Percentiles rank a stretch among this genome's conserved stretches.
phyloP scores from a whole-genome alignment of 106 monocot genomes.

The Dioscorea zingiberensis region DNA sequence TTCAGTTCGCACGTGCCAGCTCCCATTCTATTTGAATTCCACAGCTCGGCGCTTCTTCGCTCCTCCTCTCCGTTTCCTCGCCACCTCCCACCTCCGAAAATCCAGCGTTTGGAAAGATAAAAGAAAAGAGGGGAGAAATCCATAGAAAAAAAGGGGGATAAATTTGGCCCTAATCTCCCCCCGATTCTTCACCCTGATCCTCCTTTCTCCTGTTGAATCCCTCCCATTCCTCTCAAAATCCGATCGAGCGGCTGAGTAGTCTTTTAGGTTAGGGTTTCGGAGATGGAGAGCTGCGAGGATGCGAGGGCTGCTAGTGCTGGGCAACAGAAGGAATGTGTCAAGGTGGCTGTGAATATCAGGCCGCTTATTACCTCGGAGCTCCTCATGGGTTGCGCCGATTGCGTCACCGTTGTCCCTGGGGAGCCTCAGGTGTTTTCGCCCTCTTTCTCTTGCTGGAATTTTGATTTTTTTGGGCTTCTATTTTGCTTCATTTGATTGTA shows the following conservation, averaged over 20 bases:
- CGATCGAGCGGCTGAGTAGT: too few species aligned
- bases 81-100: background rate
- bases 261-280: background rate
- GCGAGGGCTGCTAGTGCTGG: conserved; percentile 1
- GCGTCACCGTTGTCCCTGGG: conserved; percentile 64
- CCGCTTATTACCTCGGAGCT: conserved; percentile 78
- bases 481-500: too few species aligned
- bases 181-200: too few species aligned
- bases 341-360: conserved; percentile 86
- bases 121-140: too few species aligned
- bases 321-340: conserved; percentile 61
- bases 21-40: background rate
- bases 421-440: conserved; percentile 73
- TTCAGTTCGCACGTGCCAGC: background rate
- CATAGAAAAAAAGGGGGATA: too few species aligned
- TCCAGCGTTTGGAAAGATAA: too few species aligned
- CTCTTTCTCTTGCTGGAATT: too few species aligned
- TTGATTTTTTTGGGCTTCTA: too few species aligned
- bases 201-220: too few species aligned
- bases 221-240: too few species aligned
- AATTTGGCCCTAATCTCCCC: too few species aligned
- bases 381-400: conserved; percentile 70
- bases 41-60: background rate
- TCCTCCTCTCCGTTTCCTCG: background rate
- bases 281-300: conserved; percentile 58